A percentile compares a stretch with the other conserved stretches of the same genome.
Evolutionary conservation across 2,329 filamentous ascomycete genomes (phyloP).

Genomic region (Calonectria multiphialidica): DNA sequence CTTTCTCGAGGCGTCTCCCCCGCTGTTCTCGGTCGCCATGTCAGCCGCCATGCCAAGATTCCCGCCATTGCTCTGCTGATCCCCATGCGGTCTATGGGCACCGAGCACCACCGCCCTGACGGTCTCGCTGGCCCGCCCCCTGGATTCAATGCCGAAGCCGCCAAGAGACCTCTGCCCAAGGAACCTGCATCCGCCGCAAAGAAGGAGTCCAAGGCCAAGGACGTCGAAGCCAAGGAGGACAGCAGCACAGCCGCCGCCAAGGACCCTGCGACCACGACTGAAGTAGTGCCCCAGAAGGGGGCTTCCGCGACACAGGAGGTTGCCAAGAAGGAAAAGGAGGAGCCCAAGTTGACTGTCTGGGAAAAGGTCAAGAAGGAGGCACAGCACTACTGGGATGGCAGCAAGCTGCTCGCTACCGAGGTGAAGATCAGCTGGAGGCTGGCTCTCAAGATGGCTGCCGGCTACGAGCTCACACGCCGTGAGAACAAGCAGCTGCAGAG

Average conservation of each 20-base stretch:
- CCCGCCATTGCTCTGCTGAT: conserved; percentile 69
- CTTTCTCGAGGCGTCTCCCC: conserved; percentile 62
- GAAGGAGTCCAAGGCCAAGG: conserved; percentile 42
- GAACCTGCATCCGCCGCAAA: conserved; percentile 56
- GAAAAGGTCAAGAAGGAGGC: conserved; percentile 96
- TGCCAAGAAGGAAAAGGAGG: conserved; percentile 74
- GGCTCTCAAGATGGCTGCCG: conserved; percentile 96
- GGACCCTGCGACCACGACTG: conserved; percentile 41
- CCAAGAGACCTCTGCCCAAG: conserved; percentile 83
- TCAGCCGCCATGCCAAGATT: conserved; percentile 59
- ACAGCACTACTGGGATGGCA: conserved; percentile 98
- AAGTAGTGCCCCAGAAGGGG: conserved; percentile 47
- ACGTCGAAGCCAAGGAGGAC: conserved; percentile 29
- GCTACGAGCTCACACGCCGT: conserved; percentile 94
- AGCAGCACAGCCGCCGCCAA: conserved; percentile 35
- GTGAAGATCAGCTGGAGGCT: conserved; percentile 92
- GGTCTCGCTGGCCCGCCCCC: conserved; percentile 78
- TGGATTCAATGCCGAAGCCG: conserved; percentile 90
- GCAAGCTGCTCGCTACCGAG: conserved; percentile 92
- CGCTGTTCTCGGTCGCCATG: conserved; percentile 59
- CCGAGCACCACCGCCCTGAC: conserved; percentile 68
- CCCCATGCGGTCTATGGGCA: conserved; percentile 67
- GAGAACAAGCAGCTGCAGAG: conserved; percentile 93
- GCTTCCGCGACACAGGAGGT: conserved; percentile 55
- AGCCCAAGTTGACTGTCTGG: conserved; percentile 88